Base-by-base conservation (phyloP, 495 filamentous ascomycete species). In the Lasiosphaeria hispida region DNA sequence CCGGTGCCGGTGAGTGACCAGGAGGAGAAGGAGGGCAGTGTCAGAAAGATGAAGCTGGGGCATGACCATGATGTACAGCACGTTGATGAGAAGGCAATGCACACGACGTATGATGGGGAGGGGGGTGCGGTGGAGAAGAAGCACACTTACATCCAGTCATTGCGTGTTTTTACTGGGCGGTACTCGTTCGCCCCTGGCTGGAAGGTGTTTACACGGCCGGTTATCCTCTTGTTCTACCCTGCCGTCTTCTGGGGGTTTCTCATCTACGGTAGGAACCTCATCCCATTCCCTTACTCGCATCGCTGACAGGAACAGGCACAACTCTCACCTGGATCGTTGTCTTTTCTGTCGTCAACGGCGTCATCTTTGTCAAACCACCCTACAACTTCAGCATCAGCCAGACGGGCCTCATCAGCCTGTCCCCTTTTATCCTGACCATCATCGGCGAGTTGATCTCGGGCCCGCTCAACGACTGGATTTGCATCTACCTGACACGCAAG, bases 241-340 rank as follows among this genome's bases (percentile, higher is more conserved):
- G 77, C 72, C 2, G 80, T 84, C 7, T 59, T 83, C 10, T 83
- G 78, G 77, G 80, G 65, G 15, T 81, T 81, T 58, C 61, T 84
- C 11, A 68, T 82, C 4, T 81, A 79, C 54, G 80, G 81, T 63
- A 30, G 42, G 59, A 14, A 7, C 10, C 7, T 37, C 23, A 30
- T 30, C 23, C 5, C 23, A 30, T 30, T 5, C 23, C 23, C 5
- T 30, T 5, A 30, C 23, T 5, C 23, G 2, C 23, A 5, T 30
- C 23, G 2, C 23, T 30, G 23, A 30, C 23, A 30, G 23, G 2
- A 38, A 3, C 33, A 64, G 64, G 64, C 0, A 74, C 76, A 1
- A 78, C 78, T 0, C 50, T 82, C 17, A 77, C 73, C 23, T 82
- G 78, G 78, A 78, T 81, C 41, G 76, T 81, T 33, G 79, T 80